Conservation (phyloP, 1,284 basidiomycete genomes). For the Heterobasidion occidentale region DNA sequence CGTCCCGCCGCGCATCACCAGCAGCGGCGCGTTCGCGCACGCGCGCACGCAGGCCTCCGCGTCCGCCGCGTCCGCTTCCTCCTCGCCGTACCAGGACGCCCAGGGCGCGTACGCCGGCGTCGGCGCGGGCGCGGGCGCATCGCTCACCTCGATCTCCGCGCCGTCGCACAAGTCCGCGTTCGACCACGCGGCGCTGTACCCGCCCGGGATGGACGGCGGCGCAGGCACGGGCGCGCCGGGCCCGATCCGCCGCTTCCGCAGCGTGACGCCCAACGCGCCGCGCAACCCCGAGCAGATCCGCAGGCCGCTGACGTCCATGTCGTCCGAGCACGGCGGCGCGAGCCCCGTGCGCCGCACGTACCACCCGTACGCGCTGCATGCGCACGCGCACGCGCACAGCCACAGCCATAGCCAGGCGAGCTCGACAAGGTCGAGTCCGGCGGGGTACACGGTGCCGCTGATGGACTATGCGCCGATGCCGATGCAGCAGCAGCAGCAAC, state of each 20-base stretch:
- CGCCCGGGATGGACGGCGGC: conserved; percentile 26
- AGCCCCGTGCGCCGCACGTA: conserved; percentile 13
- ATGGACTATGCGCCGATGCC: conserved; percentile 14
- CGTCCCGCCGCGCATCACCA: conserved; percentile 7
- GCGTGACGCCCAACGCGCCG: conserved; percentile 61
- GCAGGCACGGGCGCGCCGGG: conserved; percentile 27
- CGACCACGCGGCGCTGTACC: conserved; percentile 47
- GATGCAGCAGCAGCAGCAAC: conserved; percentile 5
- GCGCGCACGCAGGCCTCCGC: background rate
- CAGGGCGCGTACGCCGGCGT: no score
- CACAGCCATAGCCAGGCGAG: background rate
- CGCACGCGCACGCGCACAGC: background rate
- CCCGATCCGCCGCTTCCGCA: conserved; percentile 53
- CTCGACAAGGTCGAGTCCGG: conserved; percentile 42
- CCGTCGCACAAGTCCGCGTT: conserved; percentile 62
- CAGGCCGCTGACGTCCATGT: conserved; percentile 39
- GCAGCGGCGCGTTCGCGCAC: background rate
- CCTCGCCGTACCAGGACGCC: background rate
- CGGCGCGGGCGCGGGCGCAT: background rate
- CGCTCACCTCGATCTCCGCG: conserved; percentile 38
- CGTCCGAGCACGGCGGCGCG: conserved; percentile 24
- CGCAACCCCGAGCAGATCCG: conserved; percentile 39
- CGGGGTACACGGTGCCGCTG: conserved; percentile 40
- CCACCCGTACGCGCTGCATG: background rate
- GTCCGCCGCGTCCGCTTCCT: background rate